Conservation (phyloP, 2,329 filamentous ascomycete species). For the Diplodia seriata region DNA sequence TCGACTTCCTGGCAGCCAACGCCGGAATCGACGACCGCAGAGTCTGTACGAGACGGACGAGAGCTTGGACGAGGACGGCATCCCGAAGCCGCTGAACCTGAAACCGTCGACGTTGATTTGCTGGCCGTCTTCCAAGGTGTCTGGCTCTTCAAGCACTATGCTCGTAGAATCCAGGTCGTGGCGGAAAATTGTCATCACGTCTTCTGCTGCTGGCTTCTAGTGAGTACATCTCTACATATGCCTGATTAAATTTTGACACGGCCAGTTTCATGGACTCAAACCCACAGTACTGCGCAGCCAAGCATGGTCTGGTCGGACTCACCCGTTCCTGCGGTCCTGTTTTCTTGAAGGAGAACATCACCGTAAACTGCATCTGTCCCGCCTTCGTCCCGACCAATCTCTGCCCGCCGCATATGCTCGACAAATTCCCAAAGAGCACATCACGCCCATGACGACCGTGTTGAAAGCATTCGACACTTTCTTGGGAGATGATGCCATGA, state of each 20-base stretch:
- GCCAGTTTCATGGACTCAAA: conserved; percentile 40
- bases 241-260: neutral
- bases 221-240: conserved; percentile 35
- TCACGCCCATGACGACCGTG: conserved; percentile 52
- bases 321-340: conserved; percentile 46
- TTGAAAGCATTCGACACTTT: conserved; percentile 50
- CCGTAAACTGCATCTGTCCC: conserved; percentile 52
- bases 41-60: conserved; percentile 46
- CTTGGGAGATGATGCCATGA: conserved; percentile 44
- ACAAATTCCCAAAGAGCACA: conserved; percentile 48
- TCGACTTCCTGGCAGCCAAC: conserved; percentile 54
- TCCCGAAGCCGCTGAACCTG: conserved; percentile 41
- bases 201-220: conserved; percentile 45
- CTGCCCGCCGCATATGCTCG: conserved; percentile 48
- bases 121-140: conserved; percentile 45
- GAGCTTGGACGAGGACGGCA: conserved; percentile 39
- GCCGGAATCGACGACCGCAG: conserved; percentile 48
- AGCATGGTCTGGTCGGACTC: conserved; percentile 47
- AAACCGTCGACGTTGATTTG: conserved; percentile 46
- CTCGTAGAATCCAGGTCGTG: conserved; percentile 34
- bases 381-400: conserved; percentile 50
- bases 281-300: conserved; percentile 47
- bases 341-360: conserved; percentile 46
- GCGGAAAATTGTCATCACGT: conserved; percentile 46
- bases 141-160: conserved; percentile 49